Percentiles rank a stretch among this genome's conserved stretches.
Conservation (phyloP, 2,329 filamentous ascomycete species). For the Fusarium sp. region DNA sequence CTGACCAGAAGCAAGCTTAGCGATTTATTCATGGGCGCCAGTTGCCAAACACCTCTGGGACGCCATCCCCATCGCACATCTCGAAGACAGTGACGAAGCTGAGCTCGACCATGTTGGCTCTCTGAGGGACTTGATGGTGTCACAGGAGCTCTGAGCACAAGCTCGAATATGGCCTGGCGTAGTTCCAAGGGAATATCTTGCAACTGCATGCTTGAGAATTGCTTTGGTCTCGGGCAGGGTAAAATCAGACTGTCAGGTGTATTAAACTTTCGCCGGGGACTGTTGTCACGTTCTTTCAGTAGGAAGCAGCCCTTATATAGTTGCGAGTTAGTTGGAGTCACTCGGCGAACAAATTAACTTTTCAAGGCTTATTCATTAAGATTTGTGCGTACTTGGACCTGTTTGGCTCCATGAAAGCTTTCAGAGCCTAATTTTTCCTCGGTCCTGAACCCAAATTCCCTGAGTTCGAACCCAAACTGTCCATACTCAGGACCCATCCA, state of each 20-base stretch:
- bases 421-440: background rate
- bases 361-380: background rate
- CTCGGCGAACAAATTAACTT: background rate
- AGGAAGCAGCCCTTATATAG: background rate
- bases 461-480: background rate
- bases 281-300: background rate
- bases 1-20: background rate
- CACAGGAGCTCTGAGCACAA: background rate
- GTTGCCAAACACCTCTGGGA: background rate
- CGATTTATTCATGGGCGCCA: background rate
- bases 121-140: background rate
- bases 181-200: background rate
- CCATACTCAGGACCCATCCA: background rate
- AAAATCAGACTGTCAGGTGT: background rate
- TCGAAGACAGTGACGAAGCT: background rate
- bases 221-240: background rate
- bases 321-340: background rate
- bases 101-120: background rate
- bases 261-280: background rate
- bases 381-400: background rate
- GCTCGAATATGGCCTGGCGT: background rate
- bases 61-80: background rate
- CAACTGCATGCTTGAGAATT: background rate
- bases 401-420: rapidly evolving
- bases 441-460: background rate